Conservation (phyloP, 2,329 filamentous ascomycete species). For the Sporothrix phasma region DNA sequence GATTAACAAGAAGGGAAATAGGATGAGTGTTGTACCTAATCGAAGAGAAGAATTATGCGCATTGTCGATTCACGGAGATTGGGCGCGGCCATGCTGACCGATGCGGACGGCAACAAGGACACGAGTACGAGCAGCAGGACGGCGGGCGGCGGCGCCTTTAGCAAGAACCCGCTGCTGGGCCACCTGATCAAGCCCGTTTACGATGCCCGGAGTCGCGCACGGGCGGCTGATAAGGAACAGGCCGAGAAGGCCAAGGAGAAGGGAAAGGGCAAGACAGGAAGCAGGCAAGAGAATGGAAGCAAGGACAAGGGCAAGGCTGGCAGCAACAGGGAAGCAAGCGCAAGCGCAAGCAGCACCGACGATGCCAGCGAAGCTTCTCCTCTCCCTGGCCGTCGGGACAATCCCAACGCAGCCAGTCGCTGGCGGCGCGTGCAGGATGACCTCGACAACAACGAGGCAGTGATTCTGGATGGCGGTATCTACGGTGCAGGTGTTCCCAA, state of each 20-base stretch:
- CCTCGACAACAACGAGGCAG: conserved; percentile 45
- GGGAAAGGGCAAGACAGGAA: background rate
- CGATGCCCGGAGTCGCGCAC: conserved; percentile 28
- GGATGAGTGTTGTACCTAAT: too few relatives aligned
- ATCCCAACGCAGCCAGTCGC: conserved; percentile 26
- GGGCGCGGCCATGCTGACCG: conserved; percentile 21
- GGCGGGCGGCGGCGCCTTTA: conserved; percentile 49
- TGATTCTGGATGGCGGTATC: conserved; percentile 49
- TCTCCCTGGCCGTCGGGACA: conserved; percentile 34
- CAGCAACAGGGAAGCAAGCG: too few relatives aligned
- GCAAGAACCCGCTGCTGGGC: conserved; percentile 55
- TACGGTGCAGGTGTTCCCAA: conserved; percentile 30
- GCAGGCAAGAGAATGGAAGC: background rate
- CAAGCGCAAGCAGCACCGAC: background rate
- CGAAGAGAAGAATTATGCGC: too few relatives aligned
- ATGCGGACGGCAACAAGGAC: conserved; percentile 28
- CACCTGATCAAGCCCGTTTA: conserved; percentile 56
- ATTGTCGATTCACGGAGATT: too few relatives aligned
- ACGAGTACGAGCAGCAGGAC: background rate
- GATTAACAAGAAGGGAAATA: too few relatives aligned
- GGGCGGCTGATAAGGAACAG: conserved; percentile 20
- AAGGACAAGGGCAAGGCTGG: background rate
- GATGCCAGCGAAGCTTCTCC: background rate
- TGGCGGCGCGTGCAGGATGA: conserved; percentile 56
- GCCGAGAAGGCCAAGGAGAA: conserved; percentile 18